Conservation (phyloP, 257 asterid species). For the Solanum okadae region DNA sequence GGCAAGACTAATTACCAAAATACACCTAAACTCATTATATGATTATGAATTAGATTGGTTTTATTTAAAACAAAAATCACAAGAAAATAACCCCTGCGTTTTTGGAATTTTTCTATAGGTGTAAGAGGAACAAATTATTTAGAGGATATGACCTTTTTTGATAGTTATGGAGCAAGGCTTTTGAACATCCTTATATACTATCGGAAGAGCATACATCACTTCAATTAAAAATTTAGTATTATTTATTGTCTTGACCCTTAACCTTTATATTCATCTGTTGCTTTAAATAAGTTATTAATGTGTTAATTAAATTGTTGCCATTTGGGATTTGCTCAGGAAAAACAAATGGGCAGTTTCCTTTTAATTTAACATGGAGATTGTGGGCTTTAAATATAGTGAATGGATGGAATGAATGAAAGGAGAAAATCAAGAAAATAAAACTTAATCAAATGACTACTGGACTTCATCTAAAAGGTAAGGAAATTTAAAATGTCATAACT, state of each 20-base stretch:
- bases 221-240: not conserved
- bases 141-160: not conserved
- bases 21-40: not conserved
- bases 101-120: not conserved
- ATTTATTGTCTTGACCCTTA: not conserved
- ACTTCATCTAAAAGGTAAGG: not conserved
- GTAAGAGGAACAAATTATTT: not conserved
- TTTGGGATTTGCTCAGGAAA: not conserved
- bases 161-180: not conserved
- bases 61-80: not conserved
- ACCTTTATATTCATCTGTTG: not conserved
- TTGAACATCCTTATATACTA: not conserved
- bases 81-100: not conserved
- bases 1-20: not conserved
- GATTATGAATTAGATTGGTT: not conserved
- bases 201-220: not conserved
- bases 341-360: not conserved
- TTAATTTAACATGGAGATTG: not conserved
- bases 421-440: not conserved
- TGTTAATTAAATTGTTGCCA: not conserved
- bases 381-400: not conserved
- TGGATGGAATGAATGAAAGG: not conserved
- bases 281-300: not conserved
- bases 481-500: not conserved
- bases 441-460: not conserved